Conservation (phyloP, 2,329 filamentous ascomycete genomes). For the Neophaeococcomyces mojaviensis region DNA sequence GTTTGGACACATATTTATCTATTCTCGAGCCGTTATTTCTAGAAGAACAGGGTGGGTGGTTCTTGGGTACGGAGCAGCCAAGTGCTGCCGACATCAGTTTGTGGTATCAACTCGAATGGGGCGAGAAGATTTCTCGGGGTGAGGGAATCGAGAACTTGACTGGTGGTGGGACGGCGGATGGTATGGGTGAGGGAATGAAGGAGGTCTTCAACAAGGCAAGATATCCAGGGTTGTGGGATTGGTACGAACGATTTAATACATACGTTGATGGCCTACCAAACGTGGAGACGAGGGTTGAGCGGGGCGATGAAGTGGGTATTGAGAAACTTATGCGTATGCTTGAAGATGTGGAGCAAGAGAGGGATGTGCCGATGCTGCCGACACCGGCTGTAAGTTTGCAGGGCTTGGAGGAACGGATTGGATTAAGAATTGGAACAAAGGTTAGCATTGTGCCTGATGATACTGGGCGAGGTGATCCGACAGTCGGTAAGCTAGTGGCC, state of each 20-base stretch:
- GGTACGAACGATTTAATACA: conserved; percentile 15
- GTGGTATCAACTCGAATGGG: conserved; percentile 22
- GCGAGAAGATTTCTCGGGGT: conserved; percentile 18
- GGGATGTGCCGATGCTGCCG: conserved; percentile 19
- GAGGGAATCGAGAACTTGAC: conserved; percentile 16
- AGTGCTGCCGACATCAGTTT: conserved; percentile 16
- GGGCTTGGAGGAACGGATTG: conserved; percentile 16
- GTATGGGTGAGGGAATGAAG: conserved; percentile 12
- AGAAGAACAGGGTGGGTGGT: neutral
- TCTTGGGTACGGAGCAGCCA: conserved; percentile 7
- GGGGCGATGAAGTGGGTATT: conserved; percentile 8
- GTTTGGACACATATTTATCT: conserved; percentile 18
- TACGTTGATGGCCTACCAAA: conserved; percentile 13
- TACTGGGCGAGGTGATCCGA: conserved; percentile 17
- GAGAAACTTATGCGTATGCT: conserved; percentile 27
- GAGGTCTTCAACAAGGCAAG: conserved; percentile 15
- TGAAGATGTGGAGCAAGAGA: conserved; percentile 33
- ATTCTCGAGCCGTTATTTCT: conserved; percentile 16
- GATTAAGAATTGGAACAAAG: conserved; percentile 10
- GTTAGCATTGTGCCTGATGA: conserved; percentile 20
- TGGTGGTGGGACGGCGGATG: conserved; percentile 13
- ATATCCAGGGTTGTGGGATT: conserved; percentile 15
- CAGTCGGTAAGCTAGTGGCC: conserved; percentile 14
- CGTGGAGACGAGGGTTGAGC: conserved; percentile 15
- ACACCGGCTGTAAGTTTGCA: conserved; percentile 11